A percentile compares a stretch with the other conserved stretches of the same genome.
phyloP scores from a whole-genome alignment of 2,329 filamentous ascomycete genomes.

The Xylaria polymorpha region DNA sequence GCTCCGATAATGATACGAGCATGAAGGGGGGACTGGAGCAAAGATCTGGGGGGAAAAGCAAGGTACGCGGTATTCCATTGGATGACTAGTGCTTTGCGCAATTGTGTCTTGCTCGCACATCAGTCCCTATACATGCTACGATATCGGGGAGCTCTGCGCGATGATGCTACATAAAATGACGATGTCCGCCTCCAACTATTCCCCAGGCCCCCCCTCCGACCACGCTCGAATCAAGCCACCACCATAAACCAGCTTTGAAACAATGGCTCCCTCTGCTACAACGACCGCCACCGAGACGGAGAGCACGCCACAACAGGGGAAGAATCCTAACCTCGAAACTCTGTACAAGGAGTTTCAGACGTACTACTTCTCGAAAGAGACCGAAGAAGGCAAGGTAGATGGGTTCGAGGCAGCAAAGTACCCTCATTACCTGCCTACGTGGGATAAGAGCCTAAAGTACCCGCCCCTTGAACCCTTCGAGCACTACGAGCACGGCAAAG shows the following conservation, averaged over 20 bases:
- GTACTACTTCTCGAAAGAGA: conserved; percentile 45
- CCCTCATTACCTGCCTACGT: conserved; percentile 78
- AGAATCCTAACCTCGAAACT: conserved; percentile 39
- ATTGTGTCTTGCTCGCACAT: conserved; percentile 47
- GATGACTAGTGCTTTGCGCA: conserved; percentile 44
- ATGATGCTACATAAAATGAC: conserved; percentile 19
- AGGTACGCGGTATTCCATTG: conserved; percentile 42
- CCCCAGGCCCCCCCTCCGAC: neutral
- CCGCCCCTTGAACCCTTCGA: conserved; percentile 75
- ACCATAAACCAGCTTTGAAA: conserved; percentile 13
- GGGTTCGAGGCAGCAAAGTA: conserved; percentile 58
- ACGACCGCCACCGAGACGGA: conserved; percentile 46
- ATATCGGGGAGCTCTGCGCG: conserved; percentile 17
- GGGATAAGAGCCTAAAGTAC: conserved; percentile 73
- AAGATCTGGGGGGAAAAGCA: conserved; percentile 17
- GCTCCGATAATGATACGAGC: conserved; percentile 16
- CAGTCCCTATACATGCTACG: conserved; percentile 35
- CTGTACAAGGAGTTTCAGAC: conserved; percentile 48
- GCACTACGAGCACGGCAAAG: conserved; percentile 79
- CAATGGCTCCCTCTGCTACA: conserved; percentile 50
- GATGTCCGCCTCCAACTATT: neutral
- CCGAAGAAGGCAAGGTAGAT: conserved; percentile 47
- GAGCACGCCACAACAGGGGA: conserved; percentile 37
- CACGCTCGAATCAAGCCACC: neutral
- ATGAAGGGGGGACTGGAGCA: conserved; percentile 35